Base-by-base conservation (phyloP, 768 basidiomycete species). In the Agrocybe chaxingu region DNA sequence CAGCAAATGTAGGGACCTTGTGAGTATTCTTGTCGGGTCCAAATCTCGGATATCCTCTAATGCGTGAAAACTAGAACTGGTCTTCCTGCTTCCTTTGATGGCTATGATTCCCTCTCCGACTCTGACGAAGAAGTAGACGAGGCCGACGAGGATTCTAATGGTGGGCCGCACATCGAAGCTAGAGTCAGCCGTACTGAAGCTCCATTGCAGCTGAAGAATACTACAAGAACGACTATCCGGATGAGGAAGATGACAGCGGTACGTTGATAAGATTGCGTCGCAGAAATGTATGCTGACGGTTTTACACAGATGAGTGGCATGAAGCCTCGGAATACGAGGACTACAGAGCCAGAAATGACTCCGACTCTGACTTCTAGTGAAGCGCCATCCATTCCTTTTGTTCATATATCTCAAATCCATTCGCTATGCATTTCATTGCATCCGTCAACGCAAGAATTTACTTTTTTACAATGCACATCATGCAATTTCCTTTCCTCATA, bases 201-300 rank as follows among this genome's bases (percentile, higher is more conserved):
- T 37, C 16, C 42, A 13, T 42, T 46, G 4, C 57, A 90, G 89
- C 84, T 12, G 89, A 92, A 65, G 88, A 89, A 55, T 89, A 84
- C 59, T 90, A 89, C 67, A 88, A 80, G 59, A 92, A 92, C 52
- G 89, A 92, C 61, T 92, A 92, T 57, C 89, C 89, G 2, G 89
- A 91, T 4, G 87, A 89, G 24, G 89, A 85, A 43, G 81, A 84
- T 8, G 68, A 66, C 37, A 75, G 71, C 60, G 74, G 72, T 71
- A 55, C 16, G 29, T 39, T 31, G 29, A 12, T 24, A 50, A 33
- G 54, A 50, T 34, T 18, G 16, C 18, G 36, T 30, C 42, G 8
- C n/a, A 16, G 19, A 33, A 19, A 48, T 44, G 30, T 18, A 30
- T 35, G n/a, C 19, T 42, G 12, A 44, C 52, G 34, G 31, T 37